Conservation (phyloP, 805 yeast genomes). For the Lipomyces orientalis region DNA sequence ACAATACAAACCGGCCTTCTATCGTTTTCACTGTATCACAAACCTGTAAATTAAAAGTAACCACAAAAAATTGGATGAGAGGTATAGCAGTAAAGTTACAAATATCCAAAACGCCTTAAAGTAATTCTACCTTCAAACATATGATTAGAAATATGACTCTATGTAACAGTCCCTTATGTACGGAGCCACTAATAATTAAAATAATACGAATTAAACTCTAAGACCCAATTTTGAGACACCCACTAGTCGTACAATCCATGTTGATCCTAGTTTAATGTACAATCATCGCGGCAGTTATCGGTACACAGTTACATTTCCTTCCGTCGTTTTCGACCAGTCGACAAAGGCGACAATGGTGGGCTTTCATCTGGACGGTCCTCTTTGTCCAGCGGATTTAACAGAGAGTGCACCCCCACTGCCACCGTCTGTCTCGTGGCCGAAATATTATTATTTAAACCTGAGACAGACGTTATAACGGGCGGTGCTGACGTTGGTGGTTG, state of each 20-base stretch:
- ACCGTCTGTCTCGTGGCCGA: constrained; percentile 11
- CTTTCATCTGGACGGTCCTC: constrained; percentile 23
- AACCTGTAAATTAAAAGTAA: neutral
- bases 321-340: constrained; percentile 31
- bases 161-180: neutral
- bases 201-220: neutral
- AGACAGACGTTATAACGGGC: neutral
- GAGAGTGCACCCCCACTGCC: constrained; percentile 30
- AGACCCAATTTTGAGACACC: neutral
- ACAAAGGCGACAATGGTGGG: constrained; percentile 34
- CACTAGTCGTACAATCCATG: neutral
- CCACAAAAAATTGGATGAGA: neutral
- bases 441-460: neutral
- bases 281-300: neutral
- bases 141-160: neutral
- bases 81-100: neutral
- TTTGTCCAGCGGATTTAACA: constrained; percentile 31
- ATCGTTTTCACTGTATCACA: neutral
- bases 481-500: constrained; percentile 5
- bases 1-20: neutral
- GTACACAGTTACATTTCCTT: constrained; percentile 15
- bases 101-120: neutral
- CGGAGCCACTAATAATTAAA: neutral
- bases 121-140: neutral
- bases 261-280: neutral